Base-by-base conservation (phyloP, 768 basidiomycete species). In the Suillus luteus region DNA sequence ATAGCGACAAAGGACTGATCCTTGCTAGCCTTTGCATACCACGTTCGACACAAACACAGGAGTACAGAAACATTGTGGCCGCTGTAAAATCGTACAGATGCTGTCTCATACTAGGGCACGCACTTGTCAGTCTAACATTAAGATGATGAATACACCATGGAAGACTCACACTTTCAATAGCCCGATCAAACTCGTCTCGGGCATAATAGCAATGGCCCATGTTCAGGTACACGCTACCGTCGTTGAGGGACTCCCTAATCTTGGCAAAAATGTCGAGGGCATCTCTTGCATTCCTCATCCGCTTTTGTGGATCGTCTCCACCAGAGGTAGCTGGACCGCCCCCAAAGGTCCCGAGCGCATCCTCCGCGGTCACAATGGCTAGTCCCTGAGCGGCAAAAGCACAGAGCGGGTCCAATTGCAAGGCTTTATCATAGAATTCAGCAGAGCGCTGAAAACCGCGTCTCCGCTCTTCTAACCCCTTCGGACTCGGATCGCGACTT, bases 161-260 rank as follows among this genome's bases (percentile, higher is more conserved):
- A 59, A 37, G 14, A 81, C 88, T 74, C 73, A 97, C 96, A 70
- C 93, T 92, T 76, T 99, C 96, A 66, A 99, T 96, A 1, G 97
- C 96, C 57, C 92, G 84, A 67, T 99, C 96, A 72, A 90, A 97
- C 73, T 99, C 96, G 64, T 97, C 96, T 59, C 93, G 83, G 22
- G 87, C 85, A 71, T 93, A 96, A 73, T 95, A 92, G 70, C 95
- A 97, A 71, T 99, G 97, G 0, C 96, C 97, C 82, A 98, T 96
- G 74, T 99, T 99, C 71, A 93, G 81, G 71, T 96, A 95, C 5
- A 97, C 95, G 64, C 91, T 91, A 8, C 92, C 93, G 49, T 87
- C 85, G 63, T 86, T 85, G 60, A 95, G 77, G 2, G 88, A 90
- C 78, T 99, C 97, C 61, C 94, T 84, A 59, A 99, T 90, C 76